Conservation (phyloP, 352 stramenopile species). For the Phytopythium delawarense region DNA sequence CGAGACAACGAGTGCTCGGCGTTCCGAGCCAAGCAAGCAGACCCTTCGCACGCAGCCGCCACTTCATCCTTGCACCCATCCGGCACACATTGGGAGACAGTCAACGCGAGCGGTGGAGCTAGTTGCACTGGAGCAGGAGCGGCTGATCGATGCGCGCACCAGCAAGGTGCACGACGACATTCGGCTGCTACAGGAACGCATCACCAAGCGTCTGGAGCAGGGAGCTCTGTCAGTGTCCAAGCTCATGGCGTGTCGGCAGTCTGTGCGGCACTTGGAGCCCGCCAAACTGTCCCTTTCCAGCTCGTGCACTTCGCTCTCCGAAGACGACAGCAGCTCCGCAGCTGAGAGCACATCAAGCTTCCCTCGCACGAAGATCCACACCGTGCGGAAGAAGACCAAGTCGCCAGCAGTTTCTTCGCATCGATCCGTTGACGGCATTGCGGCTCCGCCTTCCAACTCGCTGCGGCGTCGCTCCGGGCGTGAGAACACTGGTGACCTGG, state of each 20-base stretch:
- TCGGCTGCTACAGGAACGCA: slow-evolving; percentile 55
- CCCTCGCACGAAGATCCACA: not conserved
- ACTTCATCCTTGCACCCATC: not conserved
- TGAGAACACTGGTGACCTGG: not conserved
- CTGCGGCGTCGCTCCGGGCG: not conserved
- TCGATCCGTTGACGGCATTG: not conserved
- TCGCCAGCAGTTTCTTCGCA: not conserved
- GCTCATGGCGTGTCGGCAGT: not conserved
- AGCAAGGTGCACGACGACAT: slow-evolving; percentile 75
- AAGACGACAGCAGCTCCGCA: slow-evolving; percentile 15
- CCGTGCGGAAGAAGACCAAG: not conserved
- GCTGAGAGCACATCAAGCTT: slow-evolving; percentile 3
- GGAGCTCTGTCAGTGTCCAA: slow-evolving; percentile 5
- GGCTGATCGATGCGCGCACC: slow-evolving; percentile 49
- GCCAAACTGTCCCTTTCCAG: slow-evolving; percentile 7
- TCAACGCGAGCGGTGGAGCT: not conserved
- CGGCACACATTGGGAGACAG: not conserved
- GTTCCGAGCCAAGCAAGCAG: not conserved
- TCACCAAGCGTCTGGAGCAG: slow-evolving; percentile 58
- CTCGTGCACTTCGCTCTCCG: slow-evolving; percentile 30
- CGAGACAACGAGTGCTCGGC: not conserved
- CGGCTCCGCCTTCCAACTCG: not conserved
- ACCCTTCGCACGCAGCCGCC: not conserved
- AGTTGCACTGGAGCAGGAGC: slow-evolving; percentile 16
- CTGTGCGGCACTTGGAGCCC: not conserved